Percentiles rank a stretch among this genome's conserved stretches.
Conservation (phyloP, 805 yeast genomes). For the Kluyveromyces dobzhanskii region DNA sequence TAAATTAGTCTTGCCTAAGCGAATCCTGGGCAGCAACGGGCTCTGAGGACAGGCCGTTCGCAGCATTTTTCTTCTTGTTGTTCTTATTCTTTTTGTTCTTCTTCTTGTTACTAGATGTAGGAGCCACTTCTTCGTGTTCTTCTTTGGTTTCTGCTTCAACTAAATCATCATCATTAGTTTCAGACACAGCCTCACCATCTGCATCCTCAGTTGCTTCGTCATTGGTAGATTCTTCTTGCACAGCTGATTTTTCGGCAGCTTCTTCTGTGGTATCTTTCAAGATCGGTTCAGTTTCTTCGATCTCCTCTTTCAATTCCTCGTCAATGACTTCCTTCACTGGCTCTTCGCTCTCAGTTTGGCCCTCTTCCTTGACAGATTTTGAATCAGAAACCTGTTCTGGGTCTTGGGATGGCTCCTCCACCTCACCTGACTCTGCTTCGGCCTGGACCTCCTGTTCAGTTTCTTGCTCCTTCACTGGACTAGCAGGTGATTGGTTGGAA, state of each 20-base stretch:
- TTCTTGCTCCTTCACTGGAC: neutral
- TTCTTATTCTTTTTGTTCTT: constrained; percentile 26
- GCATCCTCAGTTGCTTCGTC: constrained; percentile 1
- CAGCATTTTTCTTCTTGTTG: constrained; percentile 17
- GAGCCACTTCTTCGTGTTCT: constrained; percentile 44
- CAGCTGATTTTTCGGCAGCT: constrained; percentile 6
- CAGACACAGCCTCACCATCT: neutral
- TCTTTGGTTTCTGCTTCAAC: constrained; percentile 33
- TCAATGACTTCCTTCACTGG: constrained; percentile 5
- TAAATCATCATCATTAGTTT: constrained; percentile 1
- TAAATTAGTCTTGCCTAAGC: constrained; percentile 6
- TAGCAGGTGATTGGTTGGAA: neutral
- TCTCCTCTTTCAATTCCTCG: constrained; percentile 8
- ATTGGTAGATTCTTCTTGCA: constrained; percentile 3
- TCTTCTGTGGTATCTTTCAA: constrained; percentile 2
- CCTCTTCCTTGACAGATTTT: constrained; percentile 3
- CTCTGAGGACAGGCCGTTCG: neutral
- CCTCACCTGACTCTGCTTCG: constrained; percentile 3
- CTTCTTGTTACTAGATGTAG: constrained; percentile 13
- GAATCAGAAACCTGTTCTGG: neutral
- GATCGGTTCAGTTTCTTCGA: constrained; percentile 4
- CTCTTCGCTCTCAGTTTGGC: neutral
- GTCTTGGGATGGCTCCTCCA: neutral
- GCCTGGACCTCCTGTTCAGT: neutral
- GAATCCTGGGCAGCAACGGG: neutral